Conservation (phyloP, 2,329 filamentous ascomycete species). For the Madurella mycetomatis region DNA sequence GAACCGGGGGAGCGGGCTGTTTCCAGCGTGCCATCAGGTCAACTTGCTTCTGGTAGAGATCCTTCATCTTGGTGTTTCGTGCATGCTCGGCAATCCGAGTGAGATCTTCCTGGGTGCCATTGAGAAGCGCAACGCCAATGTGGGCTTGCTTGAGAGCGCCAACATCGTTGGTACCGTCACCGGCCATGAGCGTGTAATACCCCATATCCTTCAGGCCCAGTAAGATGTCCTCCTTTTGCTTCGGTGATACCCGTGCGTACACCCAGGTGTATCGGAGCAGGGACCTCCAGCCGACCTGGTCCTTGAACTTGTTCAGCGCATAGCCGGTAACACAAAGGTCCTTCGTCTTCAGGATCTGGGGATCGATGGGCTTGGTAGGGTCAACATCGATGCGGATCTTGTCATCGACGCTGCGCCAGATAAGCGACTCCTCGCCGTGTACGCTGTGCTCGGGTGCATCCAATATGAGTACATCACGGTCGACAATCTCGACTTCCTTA, state of each 20-base stretch:
- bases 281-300: constrained; percentile 67
- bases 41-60: constrained; percentile 95
- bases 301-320: constrained; percentile 83
- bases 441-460: constrained; percentile 90
- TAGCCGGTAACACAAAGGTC: constrained; percentile 96
- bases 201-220: constrained; percentile 92
- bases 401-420: constrained; percentile 95
- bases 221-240: constrained; percentile 99
- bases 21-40: constrained; percentile 92
- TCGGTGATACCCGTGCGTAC: constrained; percentile 94
- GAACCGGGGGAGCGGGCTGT: constrained; percentile 86
- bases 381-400: constrained; percentile 82
- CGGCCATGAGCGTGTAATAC: constrained; percentile 98
- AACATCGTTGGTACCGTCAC: constrained; percentile 97
- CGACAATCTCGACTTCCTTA: constrained; percentile 92
- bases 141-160: constrained; percentile 97
- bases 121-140: constrained; percentile 91
- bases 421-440: constrained; percentile 70
- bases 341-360: constrained; percentile 74
- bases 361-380: constrained; percentile 72
- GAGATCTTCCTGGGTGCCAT: constrained; percentile 88
- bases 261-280: constrained; percentile 92
- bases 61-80: constrained; percentile 96
- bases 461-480: constrained; percentile 88
- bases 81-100: constrained; percentile 89